Evolutionary conservation across 2,329 filamentous ascomycete genomes (phyloP), one percentile per base, ranked within the genome.

Genomic region (Hortaea sp.): DNA sequence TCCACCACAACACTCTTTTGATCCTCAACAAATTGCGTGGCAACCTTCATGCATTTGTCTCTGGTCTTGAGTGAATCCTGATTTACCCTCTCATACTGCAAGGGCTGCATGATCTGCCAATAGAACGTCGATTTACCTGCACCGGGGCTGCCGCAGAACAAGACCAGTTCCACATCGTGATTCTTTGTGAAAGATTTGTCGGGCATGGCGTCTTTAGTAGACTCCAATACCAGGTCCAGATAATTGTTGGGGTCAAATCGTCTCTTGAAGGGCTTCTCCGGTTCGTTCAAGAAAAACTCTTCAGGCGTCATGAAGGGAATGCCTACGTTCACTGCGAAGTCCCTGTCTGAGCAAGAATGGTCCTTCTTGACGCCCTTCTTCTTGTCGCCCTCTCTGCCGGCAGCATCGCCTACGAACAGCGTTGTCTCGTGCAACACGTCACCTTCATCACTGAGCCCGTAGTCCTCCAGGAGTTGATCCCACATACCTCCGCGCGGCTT

Each of bases 401-500:
- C 79, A 42, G 92, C 92, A 69, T 98, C 92, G 39, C 92, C 92
- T 39, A 98, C 81, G 61, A 95, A 95, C 52, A 95, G 72, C 27
- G 86, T 94, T 3, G 73, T 69, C 11, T 76, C 67, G 31, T 85
- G 63, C 62, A 95, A 84, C n/a, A 94, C 66, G 11, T 76, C 73
- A 1, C 69, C 69, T 5, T 60, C 60, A 43, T 71, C 69, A 39
- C 27, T 37, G 13, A 77, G 61, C 31, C 69, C 65, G 48, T 69
- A 66, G 53, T 78, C 74, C 28, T 71, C 63, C 5, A 82, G 60
- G 50, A 85, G 67, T 59, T 82, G 76, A 29, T 74, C 72, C 90
- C 92, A 98, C 85, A 97, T 95, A 13, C 89, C 90, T 1, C 72
- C 74, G 35, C 89, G 75, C 4, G 92, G 92, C 66, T 98, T 98